Conservation (phyloP, 495 filamentous ascomycete species). For the Talaromyces thailandensis region DNA sequence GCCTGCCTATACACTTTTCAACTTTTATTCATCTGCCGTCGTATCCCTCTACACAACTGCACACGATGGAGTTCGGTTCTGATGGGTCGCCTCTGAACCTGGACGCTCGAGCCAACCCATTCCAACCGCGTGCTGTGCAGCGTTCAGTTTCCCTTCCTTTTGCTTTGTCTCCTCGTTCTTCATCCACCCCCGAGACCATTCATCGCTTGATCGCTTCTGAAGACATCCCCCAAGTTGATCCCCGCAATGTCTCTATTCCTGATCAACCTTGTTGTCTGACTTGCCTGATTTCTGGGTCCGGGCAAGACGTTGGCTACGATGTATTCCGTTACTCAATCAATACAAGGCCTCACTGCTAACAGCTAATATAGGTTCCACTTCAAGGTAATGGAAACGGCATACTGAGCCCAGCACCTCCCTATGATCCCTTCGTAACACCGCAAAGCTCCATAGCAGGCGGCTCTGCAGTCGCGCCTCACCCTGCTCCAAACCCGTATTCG, state of each 20-base stretch:
- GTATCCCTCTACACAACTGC: neutral
- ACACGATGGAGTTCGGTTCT: neutral
- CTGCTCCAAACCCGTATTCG: conserved; percentile 56
- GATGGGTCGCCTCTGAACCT: conserved; percentile 4
- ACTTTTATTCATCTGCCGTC: neutral
- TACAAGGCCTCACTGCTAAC: conserved; percentile 6
- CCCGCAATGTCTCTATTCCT: neutral
- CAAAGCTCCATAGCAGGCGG: conserved; percentile 43
- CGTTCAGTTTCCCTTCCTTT: conserved; percentile 3
- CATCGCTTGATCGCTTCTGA: neutral
- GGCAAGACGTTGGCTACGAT: neutral
- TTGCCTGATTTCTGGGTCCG: neutral
- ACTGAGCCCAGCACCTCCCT: conserved; percentile 25
- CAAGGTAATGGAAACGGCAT: conserved; percentile 32
- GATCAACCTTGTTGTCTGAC: neutral
- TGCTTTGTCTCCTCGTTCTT: neutral
- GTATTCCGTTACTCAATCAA: neutral
- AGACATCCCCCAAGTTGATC: neutral
- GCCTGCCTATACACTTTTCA: neutral
- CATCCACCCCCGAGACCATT: neutral
- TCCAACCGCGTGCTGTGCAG: conserved; percentile 1
- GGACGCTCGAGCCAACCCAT: conserved; percentile 7
- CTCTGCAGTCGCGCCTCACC: conserved; percentile 26
- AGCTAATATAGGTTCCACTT: conserved; percentile 26
- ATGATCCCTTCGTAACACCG: conserved; percentile 55